Evolutionary conservation across 108 stramenopile genomes (phyloP), one percentile per base, ranked within the genome.

Genomic region (Chaetoceros tenuissimus): DNA sequence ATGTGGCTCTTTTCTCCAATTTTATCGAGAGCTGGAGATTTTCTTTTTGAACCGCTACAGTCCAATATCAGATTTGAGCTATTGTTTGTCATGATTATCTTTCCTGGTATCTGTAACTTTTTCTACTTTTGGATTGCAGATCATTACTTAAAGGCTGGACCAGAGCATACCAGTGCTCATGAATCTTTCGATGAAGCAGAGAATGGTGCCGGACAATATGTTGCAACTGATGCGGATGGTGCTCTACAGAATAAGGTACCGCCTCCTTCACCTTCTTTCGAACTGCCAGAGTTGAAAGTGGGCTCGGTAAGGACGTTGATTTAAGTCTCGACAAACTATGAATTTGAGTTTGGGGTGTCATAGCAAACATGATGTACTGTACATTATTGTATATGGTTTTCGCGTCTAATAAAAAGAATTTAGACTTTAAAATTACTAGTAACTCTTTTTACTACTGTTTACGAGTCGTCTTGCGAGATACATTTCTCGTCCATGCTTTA

Each of bases 111-210:
- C 44, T 56, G 90, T 70, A 94, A 94, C 51, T 78, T 94, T 27
- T 78, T 94, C 60, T 94, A 91, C 67, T 94, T 94, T 63, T 94
- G 93, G 93, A 81, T 94, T 43, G 86, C 89, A 10, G 93, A 94
- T 61, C 71, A 69, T 2, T 87, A 85, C 64, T 71, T 94, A 24
- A 86, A 94, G 71, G 84, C 91, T n/a, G 67, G 62, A 27, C 63
- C 48, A n/a, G 60, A 74, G 20, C 66, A 82, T 30, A 48, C 62
- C 10, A 73, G 65, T 62, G 82, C 75, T 0, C 77, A 82, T 55
- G 83, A 84, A 50, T 47, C 64, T 3, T n/a, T 28, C 3, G 44
- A 64, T 40, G 34, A 13, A 40, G 8, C 34, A 5, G 34, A 40
- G 13, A 40, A 5, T 5, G 34, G 34, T 10, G n/a, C n/a, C n/a